Evolutionary conservation across 495 filamentous ascomycete species (phyloP), one percentile per base, ranked within the genome.

Genomic region (Neohortaea acidophila): DNA sequence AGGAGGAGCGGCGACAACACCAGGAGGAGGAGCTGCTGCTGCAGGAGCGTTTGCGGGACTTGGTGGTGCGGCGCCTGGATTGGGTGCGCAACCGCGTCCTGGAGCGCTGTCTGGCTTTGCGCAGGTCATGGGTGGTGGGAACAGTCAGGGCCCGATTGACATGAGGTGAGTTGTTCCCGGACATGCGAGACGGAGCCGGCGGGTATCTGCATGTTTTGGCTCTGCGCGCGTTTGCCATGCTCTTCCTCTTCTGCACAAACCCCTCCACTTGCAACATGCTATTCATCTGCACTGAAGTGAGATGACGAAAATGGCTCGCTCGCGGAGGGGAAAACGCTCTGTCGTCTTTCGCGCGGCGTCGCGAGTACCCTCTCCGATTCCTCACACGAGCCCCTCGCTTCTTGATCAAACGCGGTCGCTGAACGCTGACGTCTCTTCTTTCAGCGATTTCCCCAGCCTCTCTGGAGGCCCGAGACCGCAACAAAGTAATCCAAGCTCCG

Each of bases 51-150:
- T 41, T n/a, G 30, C 12, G 13, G 21, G 33, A 3, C 33, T 32
- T 8, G 36, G 30, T 1, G 37, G 28, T 6, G 41, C 17, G 15
- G 32, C 32, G 6, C 25, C 25, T 3, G 41, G 41, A 11, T 21
- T 44, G 33, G 41, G 41, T 4, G 19, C 17, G 24, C 31, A 24
- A 33, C 12, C 15, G 2, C 33, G 36, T 29, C 29, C 41, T 17
- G 28, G 34, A 33, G 36, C 36, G 46, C 20, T 49, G 28, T 39
- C 41, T 27, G 46, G 46, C 30, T 49, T 49, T 35, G 46, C 46
- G 37, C 46, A 49, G 41, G 46, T 49, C 2, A 44, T 49, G 41
- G 46, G 46, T 11, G 46, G 46, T 38, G 46, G 43, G n/a, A 20
- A 36, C 9, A 28, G 36, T 14, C 30, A 38, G 26, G 46, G 36